A percentile compares a stretch with the other conserved stretches of the same genome.
Evolutionary conservation across 768 basidiomycete species (phyloP).

Genomic region (Galerina sulciceps): DNA sequence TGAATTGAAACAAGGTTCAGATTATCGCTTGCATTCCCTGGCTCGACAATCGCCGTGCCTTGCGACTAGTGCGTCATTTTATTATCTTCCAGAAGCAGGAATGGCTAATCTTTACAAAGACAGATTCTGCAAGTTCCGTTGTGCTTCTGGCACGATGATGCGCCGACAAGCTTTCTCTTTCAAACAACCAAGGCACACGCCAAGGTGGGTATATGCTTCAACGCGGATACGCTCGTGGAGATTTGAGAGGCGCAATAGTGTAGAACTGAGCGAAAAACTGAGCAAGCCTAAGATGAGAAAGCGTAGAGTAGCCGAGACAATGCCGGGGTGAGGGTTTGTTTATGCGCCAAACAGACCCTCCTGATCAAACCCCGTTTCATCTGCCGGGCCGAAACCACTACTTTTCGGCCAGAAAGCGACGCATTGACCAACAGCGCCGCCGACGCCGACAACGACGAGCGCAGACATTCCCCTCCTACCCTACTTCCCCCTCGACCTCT

Average conservation of each 20-base stretch:
- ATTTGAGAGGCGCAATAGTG: conserved; percentile 2
- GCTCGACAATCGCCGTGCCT: not conserved
- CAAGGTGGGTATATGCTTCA: conserved; percentile 9
- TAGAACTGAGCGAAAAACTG: not conserved
- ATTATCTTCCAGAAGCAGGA: not conserved
- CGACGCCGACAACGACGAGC: conserved; percentile 55
- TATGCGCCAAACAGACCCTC: conserved; percentile 13
- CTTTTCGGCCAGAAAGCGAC: conserved; percentile 70
- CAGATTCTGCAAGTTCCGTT: conserved; percentile 23
- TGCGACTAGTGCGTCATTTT: conserved; percentile 2
- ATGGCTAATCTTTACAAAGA: conserved; percentile 20
- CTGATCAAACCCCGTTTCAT: conserved; percentile 39
- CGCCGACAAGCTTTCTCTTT: conserved; percentile 18
- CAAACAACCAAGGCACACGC: conserved; percentile 7
- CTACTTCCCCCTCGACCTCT: conserved; percentile 38
- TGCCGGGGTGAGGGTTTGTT: conserved; percentile 33
- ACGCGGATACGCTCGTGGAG: conserved; percentile 2
- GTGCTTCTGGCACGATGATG: conserved; percentile 10
- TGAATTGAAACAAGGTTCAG: not conserved
- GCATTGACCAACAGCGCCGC: conserved; percentile 54
- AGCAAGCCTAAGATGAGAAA: not conserved
- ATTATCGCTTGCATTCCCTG: not conserved
- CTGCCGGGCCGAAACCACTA: conserved; percentile 60
- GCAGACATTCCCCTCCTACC: conserved; percentile 30
- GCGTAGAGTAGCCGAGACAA: conserved; percentile 12